Evolutionary conservation across 1,139 yeast genomes (phyloP).

Genomic region (Geotrichum klebahnii): DNA sequence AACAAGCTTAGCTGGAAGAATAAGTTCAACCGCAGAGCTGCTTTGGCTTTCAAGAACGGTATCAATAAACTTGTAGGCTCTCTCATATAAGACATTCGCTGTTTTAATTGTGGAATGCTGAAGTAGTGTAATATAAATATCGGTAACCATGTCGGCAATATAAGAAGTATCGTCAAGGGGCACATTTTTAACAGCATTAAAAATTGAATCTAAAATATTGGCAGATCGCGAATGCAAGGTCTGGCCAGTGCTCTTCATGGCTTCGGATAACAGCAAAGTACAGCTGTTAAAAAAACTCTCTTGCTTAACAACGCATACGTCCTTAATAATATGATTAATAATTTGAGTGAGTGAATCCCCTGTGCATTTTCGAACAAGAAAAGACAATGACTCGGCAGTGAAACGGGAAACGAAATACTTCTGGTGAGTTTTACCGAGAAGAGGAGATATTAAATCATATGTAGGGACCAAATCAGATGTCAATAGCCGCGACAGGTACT

Average conservation of each 20-base stretch:
- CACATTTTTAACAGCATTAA: background rate
- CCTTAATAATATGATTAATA: constrained; percentile 51
- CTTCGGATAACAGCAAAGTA: constrained; percentile 61
- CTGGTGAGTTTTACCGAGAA: constrained; percentile 50
- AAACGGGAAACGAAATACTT: constrained; percentile 69
- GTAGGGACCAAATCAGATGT: constrained; percentile 65
- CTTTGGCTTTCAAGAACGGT: constrained; percentile 12
- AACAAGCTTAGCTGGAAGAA: constrained; percentile 26
- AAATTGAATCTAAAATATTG: constrained; percentile 44
- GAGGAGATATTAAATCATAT: constrained; percentile 59
- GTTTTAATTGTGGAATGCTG: constrained; percentile 59
- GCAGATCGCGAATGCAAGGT: constrained; percentile 70
- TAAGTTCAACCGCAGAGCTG: constrained; percentile 16
- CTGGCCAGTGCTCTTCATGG: constrained; percentile 68
- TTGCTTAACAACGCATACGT: constrained; percentile 39
- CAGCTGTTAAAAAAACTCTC: constrained; percentile 55
- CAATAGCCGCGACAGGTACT: constrained; percentile 67
- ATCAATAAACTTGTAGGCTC: constrained; percentile 28
- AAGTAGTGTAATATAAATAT: constrained; percentile 44
- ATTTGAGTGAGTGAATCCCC: constrained; percentile 48
- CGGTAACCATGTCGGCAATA: constrained; percentile 25
- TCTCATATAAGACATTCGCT: constrained; percentile 44
- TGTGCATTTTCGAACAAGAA: constrained; percentile 67
- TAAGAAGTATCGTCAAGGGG: constrained; percentile 24
- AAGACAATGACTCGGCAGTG: constrained; percentile 87